A percentile compares a stretch with the other conserved stretches of the same genome.
phyloP scores from a whole-genome alignment of 257 asterid genomes.

The Jaltomata sinuosa region DNA sequence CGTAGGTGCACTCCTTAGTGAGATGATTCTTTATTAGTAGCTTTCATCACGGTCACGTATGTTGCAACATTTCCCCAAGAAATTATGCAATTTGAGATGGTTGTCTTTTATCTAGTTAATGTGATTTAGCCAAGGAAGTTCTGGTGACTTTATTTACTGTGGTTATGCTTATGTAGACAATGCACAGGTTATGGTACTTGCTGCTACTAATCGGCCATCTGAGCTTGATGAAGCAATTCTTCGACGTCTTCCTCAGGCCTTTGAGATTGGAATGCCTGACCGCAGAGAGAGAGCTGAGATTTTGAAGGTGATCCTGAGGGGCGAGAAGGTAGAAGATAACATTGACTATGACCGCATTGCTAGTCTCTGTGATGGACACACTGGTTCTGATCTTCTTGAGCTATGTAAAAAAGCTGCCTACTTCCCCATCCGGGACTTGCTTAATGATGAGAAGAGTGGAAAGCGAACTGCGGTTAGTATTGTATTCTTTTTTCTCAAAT shows the following conservation, averaged over 20 bases:
- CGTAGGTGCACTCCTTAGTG: constrained; percentile 35
- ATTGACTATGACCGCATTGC: constrained; percentile 66
- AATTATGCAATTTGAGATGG: not conserved
- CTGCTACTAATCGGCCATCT: constrained; percentile 96
- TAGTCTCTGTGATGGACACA: constrained; percentile 63
- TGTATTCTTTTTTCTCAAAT: not conserved
- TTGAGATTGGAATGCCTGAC: constrained; percentile 81
- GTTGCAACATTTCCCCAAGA: not conserved
- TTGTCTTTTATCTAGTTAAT: not conserved
- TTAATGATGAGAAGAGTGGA: constrained; percentile 65
- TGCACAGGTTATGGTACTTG: constrained; percentile 94
- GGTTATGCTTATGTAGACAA: constrained; percentile 32
- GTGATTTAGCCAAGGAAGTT: not conserved
- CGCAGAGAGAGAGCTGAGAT: constrained; percentile 58
- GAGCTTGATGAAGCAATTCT: constrained; percentile 98
- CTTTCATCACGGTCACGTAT: not conserved
- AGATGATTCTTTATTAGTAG: not conserved
- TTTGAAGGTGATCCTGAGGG: constrained; percentile 75
- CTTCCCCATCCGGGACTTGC: constrained; percentile 72
- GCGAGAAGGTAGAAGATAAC: constrained; percentile 52
- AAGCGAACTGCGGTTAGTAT: constrained; percentile 39
- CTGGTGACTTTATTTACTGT: constrained; percentile 5
- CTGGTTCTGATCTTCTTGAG: constrained; percentile 93
- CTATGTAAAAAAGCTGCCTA: constrained; percentile 93
- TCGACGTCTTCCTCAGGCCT: constrained; percentile 92